Evolutionary conservation across 2,329 filamentous ascomycete genomes (phyloP).

Genomic region (Huntiella bhutanensis): DNA sequence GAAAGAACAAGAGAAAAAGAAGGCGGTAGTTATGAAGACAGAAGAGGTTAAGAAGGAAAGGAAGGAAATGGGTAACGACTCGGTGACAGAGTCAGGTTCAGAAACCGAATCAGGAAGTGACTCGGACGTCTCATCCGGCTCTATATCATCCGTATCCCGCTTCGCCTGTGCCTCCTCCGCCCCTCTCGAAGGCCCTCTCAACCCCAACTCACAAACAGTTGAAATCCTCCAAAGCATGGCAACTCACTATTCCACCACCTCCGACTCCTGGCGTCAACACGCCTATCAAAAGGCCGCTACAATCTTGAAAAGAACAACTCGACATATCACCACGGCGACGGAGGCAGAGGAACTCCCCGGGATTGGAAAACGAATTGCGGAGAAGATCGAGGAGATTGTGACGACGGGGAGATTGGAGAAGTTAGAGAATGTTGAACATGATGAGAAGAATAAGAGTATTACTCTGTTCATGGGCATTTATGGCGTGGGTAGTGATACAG

Average conservation of each 20-base stretch:
- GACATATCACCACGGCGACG: constrained; percentile 45
- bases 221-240: constrained; percentile 61
- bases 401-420: constrained; percentile 51
- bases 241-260: constrained; percentile 53
- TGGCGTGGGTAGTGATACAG: constrained; percentile 52
- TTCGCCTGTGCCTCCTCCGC: constrained; percentile 33
- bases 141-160: constrained; percentile 11
- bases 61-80: constrained; percentile 16
- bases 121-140: not conserved
- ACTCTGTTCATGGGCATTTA: constrained; percentile 62
- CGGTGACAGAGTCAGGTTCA: constrained; percentile 28
- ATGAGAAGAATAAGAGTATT: constrained; percentile 46
- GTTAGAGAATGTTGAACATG: constrained; percentile 49
- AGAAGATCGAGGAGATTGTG: constrained; percentile 81
- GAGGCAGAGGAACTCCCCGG: constrained; percentile 49
- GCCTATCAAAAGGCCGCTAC: constrained; percentile 62
- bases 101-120: constrained; percentile 9
- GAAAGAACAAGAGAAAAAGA: not conserved
- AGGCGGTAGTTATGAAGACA: not conserved
- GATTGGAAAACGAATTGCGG: constrained; percentile 54
- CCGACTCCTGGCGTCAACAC: constrained; percentile 56
- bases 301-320: constrained; percentile 47
- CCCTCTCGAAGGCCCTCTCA: constrained; percentile 20
- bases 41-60: not conserved
- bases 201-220: constrained; percentile 61